Base-by-base conservation (phyloP, 169 alveolate species). In the Hammondia hammondi region DNA sequence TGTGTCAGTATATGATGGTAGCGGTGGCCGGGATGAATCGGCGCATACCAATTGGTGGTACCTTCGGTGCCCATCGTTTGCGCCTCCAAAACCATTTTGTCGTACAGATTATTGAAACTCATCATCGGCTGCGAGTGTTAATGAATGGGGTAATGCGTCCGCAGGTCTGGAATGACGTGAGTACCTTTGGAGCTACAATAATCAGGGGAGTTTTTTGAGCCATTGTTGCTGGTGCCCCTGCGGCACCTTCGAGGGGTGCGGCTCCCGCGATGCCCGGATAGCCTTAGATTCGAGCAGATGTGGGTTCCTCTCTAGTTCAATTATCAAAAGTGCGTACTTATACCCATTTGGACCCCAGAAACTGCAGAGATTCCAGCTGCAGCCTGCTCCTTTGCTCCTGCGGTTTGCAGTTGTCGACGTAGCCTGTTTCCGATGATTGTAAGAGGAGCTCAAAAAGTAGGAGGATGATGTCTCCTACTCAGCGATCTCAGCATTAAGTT, bases 41-140 rank as follows among this genome's bases (percentile, higher is more conserved):
- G 1, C 35, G n/a, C 10, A 9, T 6, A 17, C 10, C 35, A 67
- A 77, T 48, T 56, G 32, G 32, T 27, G 67, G 21, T 45, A 92
- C 94, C 94, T 85, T 92, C 94, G 70, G 84, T 61, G 5, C 94
- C 94, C 37, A 61, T 14, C 19, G 71, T 88, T 32, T 43, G 71
- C 35, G 94, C 48, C 72, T 92, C 94, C 56, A 92, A 43, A 17
- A 92, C 84, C 94, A 92, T 92, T 61, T 92, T 92, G 67, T 92
- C 94, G 91, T 92, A 92, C 52, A 92, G 91, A 35, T 81, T 81
- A 84, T 92, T 92, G 94, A 92, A 92, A 46, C 87, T 92, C 94
- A 92, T 92, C 94, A 92, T 92, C 43, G 91, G 85, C 94, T 91
- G 89, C 70, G 24, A 0, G 73, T 7, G 61, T 56, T 45, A n/a